Percentiles rank a stretch among this genome's conserved stretches.
Evolutionary conservation across 1,284 basidiomycete genomes (phyloP).

Genomic region (Apiotrichum domesticum): DNA sequence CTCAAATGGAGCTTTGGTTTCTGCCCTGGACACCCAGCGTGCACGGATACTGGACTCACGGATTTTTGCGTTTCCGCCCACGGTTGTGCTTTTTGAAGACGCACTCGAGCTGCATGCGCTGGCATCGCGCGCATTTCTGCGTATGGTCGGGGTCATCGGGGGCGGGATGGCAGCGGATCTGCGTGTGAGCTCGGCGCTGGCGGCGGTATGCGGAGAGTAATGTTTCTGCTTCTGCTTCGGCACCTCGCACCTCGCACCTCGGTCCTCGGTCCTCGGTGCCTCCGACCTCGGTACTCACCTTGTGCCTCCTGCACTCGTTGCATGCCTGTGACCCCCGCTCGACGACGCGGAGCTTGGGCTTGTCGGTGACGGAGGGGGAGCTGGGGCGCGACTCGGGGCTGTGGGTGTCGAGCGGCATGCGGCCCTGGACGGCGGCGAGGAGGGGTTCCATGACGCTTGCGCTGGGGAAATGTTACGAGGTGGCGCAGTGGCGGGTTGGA

Average conservation of each 20-base stretch:
- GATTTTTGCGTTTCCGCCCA: conserved; percentile 28
- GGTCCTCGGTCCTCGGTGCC: no score
- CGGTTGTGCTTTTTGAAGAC: conserved; percentile 34
- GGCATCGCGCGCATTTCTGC: conserved; percentile 27
- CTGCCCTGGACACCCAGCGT: no score
- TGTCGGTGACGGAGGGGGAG: conserved; percentile 10
- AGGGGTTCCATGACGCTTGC: conserved; percentile 11
- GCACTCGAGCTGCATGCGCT: conserved; percentile 26
- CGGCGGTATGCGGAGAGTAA: neutral
- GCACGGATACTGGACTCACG: conserved; percentile 16
- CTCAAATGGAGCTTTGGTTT: neutral
- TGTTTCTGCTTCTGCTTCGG: no score
- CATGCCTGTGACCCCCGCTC: conserved; percentile 31
- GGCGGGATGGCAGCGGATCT: conserved; percentile 35
- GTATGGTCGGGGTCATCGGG: conserved; percentile 29
- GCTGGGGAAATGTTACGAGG: no score
- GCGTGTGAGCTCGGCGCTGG: neutral
- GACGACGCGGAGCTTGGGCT: conserved; percentile 26
- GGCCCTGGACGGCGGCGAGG: conserved; percentile 1
- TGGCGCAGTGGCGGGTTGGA: neutral
- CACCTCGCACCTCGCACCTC: no score
- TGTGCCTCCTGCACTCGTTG: conserved; percentile 32
- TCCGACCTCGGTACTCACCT: conserved; percentile 13
- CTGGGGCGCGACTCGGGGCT: conserved; percentile 14
- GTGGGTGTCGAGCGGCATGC: neutral